phyloP scores from a whole-genome alignment of 202 grass and related monocot genomes.

The Panicum hallii region DNA sequence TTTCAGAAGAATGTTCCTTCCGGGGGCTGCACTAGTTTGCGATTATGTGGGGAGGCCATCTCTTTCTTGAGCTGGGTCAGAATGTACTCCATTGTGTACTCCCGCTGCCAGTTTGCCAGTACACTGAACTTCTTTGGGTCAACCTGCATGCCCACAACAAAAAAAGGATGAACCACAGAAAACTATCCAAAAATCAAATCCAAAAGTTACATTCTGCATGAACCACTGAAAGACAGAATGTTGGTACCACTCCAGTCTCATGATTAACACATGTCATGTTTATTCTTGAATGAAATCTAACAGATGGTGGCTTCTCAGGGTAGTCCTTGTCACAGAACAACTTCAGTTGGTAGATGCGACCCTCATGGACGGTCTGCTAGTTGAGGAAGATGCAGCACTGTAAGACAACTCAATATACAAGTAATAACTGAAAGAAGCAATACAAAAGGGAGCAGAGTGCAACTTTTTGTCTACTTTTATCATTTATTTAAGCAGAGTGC shows the following conservation, averaged over 20 bases:
- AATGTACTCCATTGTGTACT: slow-evolving; percentile 80
- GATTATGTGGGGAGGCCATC: slow-evolving; percentile 67
- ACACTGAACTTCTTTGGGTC: slow-evolving; percentile 71
- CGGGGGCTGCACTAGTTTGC: slow-evolving; percentile 76
- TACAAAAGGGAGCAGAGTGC: not conserved
- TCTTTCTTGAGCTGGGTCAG: slow-evolving; percentile 81
- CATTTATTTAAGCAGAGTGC: not conserved
- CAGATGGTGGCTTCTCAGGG: slow-evolving; percentile 79
- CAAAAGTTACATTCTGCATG: not conserved
- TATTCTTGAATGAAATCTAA: slow-evolving; percentile 78
- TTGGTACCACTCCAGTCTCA: slow-evolving; percentile 62
- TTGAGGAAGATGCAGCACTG: slow-evolving; percentile 21
- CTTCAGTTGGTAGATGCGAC: slow-evolving; percentile 80
- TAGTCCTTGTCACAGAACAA: slow-evolving; percentile 89
- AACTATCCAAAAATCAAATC: not conserved
- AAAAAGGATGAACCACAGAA: slow-evolving; percentile 13
- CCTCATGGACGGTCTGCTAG: slow-evolving; percentile 77
- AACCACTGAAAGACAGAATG: not conserved
- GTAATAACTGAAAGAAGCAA: not conserved
- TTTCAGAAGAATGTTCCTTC: slow-evolving; percentile 78
- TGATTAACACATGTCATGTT: slow-evolving; percentile 75
- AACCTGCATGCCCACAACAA: slow-evolving; percentile 52
- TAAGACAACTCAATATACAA: not conserved
- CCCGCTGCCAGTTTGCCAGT: slow-evolving; percentile 70
- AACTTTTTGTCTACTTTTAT: not conserved